These are phyloP conservation scores for Fomitopsis betulina DNA, from an alignment of 1,284 basidiomycete species.

Conservation along the genomic window DNA sequence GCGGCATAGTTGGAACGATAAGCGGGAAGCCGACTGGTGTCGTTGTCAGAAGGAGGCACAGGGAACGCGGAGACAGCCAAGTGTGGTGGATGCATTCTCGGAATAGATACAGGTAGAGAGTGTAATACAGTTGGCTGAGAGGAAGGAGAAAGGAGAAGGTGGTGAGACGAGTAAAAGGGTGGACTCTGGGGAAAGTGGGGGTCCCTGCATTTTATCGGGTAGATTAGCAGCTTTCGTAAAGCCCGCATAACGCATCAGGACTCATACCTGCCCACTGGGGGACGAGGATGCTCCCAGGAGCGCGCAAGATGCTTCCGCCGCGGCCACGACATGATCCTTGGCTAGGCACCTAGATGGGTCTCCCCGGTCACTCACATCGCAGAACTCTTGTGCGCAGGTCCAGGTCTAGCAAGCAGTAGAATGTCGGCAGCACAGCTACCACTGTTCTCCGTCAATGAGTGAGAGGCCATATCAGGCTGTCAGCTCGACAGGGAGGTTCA, in stretches of 20 bases:
- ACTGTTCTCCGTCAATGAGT: too few relatives aligned
- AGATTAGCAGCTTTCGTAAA: not conserved
- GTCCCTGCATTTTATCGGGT: not conserved
- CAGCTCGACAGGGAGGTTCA: too few relatives aligned
- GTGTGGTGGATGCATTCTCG: not conserved
- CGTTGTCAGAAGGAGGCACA: not conserved
- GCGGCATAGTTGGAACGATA: not conserved
- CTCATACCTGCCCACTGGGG: not conserved
- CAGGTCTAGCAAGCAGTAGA: not conserved
- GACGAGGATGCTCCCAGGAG: not conserved
- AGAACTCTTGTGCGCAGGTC: not conserved
- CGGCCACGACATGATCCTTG: not conserved
- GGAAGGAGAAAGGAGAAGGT: not conserved
- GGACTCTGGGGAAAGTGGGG: not conserved
- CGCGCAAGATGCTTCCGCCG: conserved; percentile 1
- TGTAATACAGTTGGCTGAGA: not conserved
- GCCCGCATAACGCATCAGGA: not conserved
- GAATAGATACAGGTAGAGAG: not conserved
- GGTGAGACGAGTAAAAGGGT: not conserved
- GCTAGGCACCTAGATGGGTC: not conserved
- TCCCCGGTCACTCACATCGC: not conserved
- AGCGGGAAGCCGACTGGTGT: not conserved
- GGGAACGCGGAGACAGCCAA: not conserved
- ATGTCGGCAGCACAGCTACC: too few relatives aligned
- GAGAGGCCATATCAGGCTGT: too few relatives aligned